Base-by-base conservation (phyloP, 768 basidiomycete species). In the Rhizopogon roseolus region DNA sequence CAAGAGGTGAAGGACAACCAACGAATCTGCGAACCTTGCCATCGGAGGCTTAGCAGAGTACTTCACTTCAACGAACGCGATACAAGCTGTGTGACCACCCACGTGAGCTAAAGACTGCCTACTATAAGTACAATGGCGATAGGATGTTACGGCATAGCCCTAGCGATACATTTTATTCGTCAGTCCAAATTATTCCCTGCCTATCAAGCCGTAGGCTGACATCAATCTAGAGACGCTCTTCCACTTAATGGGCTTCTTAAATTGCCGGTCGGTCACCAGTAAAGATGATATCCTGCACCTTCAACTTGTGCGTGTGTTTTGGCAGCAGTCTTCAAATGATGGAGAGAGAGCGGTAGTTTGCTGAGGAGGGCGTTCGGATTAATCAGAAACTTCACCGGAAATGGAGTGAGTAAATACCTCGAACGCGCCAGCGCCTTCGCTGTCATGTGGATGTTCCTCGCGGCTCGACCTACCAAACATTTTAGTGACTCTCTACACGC, bases 211-310 rank as follows among this genome's bases (percentile, higher is more conserved):
- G 10, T 32, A 8, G 29, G 29, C n/a, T 19, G 2, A 34, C 13
- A 46, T 19, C 14, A 7, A 46, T 46, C 29, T 8, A 34, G 14
- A 32, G 38, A 17, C 9, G n/a, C 22, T 22, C 22, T 22, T 22
- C 22, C 22, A 46, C 4, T 32, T 19, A 13, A 29, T 7, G 3
- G 29, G 29, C 29, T 29, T 29, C 29, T 46, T 22, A 14, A 46
- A 46, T 34, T 6, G 17, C 4, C 29, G 29, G 7, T 29, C 29
- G 29, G 29, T 46, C 29, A 46, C 45, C 45, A 46, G 29, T 46
- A 46, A 46, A 46, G 45, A 46, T 46, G 45, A 46, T 46, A 34
- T 46, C 45, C 45, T 16, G 29, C 45, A 22, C 45, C 45, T 46
- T 46, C 45, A 2, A 19, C 45, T 19, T 46, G 45, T 14, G 29